Evolutionary conservation across 2,329 filamentous ascomycete species (phyloP), one percentile per base, ranked within the genome.

Genomic region (Claviceps cyperi): DNA sequence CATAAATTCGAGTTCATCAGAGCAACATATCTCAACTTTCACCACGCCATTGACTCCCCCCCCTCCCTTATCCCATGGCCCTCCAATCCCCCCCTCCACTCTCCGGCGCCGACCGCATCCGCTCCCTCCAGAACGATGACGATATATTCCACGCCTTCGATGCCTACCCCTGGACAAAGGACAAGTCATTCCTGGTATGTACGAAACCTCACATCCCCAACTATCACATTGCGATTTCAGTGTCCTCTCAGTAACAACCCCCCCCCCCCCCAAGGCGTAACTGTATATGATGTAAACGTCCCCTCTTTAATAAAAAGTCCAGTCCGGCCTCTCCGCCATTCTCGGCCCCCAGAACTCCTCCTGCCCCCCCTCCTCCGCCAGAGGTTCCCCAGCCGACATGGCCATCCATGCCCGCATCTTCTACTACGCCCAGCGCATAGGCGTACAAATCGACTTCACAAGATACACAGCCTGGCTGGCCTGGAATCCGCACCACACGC

Each of bases 391-490:
- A 58, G 71, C 50, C 60, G 74, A 59, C 72, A 81, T 86, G 53
- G 78, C 78, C 32, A 69, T 81, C 50, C 77, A 82, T 55, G 83
- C 83, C 53, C 80, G 83, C 62, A 64, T 70, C 63, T 86, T 83
- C 67, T 87, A 84, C 66, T 84, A 80, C 62, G 65, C 71, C 43
- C 72, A 69, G 54, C 65, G 68, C 17, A 67, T 73, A 46, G 69
- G 69, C 51, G 67, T 72, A 43, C 62, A 72, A 17, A 75, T 91
- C 54, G 77, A 86, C 61, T 86, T 84, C 56, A 67, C 77, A 49
- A 67, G 68, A 47, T 92, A 90, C 68, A 81, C 82, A 60, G 63
- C 69, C 35, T 89, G 85, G 79, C 66, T 81, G 14, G 62, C 62
- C 21, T 48, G 53, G 19, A 57, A 67, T 46, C 61, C 65, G 1